Percentiles rank a stretch among this genome's conserved stretches.
These are phyloP conservation scores for Aristolochia fimbriata DNA, from an alignment of 164 flowering plant genomes.

Conservation along the genomic window DNA sequence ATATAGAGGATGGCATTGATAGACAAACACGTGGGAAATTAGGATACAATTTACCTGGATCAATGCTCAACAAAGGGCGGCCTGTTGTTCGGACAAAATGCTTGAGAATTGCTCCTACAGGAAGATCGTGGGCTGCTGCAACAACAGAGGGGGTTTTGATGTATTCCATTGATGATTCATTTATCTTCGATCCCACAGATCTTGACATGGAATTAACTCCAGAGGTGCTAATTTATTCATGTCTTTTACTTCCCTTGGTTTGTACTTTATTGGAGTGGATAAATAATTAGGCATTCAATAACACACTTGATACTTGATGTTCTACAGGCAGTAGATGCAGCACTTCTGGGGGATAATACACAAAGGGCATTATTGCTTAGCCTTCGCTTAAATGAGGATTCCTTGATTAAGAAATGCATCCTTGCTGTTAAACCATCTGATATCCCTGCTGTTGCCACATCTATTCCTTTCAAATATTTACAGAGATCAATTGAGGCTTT, in stretches of 20 bases:
- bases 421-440: slow-evolving; percentile 60
- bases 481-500: slow-evolving; percentile 76
- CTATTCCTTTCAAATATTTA: slow-evolving; percentile 67
- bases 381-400: slow-evolving; percentile 82
- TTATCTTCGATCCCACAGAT: slow-evolving; percentile 95
- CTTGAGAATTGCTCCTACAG: slow-evolving; percentile 94
- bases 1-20: slow-evolving; percentile 80
- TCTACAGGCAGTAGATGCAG: slow-evolving; percentile 72
- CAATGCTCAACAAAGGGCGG: slow-evolving; percentile 79
- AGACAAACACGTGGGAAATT: slow-evolving; percentile 56
- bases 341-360: slow-evolving; percentile 52
- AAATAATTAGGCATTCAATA: neutral
- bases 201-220: slow-evolving; percentile 95
- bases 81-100: slow-evolving; percentile 73
- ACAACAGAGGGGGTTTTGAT: slow-evolving; percentile 96
- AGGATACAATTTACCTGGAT: slow-evolving; percentile 79
- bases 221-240: slow-evolving; percentile 37
- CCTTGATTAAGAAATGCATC: slow-evolving; percentile 65
- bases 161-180: slow-evolving; percentile 83
- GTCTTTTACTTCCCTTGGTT: neutral
- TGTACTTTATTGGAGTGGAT: neutral
- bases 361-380: slow-evolving; percentile 70
- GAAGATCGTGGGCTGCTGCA: slow-evolving; percentile 90
- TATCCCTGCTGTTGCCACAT: slow-evolving; percentile 57
- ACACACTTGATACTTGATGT: neutral